Percentiles rank a stretch among this genome's conserved stretches.
These are phyloP conservation scores for Herpotrichia juniperi DNA, from an alignment of 2,329 filamentous ascomycete genomes.

Conservation along the genomic window DNA sequence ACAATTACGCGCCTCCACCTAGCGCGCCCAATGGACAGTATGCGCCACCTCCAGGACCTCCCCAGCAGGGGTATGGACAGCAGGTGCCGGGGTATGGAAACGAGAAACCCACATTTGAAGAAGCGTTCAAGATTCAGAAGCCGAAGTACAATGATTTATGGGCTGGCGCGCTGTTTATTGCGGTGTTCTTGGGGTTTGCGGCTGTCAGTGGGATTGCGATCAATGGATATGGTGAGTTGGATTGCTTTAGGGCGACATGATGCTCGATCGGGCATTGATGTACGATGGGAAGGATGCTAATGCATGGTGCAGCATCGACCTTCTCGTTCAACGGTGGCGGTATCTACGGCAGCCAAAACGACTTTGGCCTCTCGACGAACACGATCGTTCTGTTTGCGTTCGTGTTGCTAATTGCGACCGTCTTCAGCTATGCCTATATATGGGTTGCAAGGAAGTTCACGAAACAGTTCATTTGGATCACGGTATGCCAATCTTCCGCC, in stretches of 20 bases:
- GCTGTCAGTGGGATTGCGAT: slow-evolving; percentile 78
- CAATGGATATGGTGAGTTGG: slow-evolving; percentile 66
- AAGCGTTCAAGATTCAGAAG: slow-evolving; percentile 79
- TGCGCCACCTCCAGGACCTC: slow-evolving; percentile 33
- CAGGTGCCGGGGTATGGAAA: slow-evolving; percentile 35
- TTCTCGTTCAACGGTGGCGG: slow-evolving; percentile 70
- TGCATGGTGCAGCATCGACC: slow-evolving; percentile 54
- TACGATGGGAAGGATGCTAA: not conserved
- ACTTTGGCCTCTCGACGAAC: slow-evolving; percentile 77
- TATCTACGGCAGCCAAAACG: slow-evolving; percentile 73
- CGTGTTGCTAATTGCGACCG: slow-evolving; percentile 73
- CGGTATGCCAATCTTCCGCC: not conserved
- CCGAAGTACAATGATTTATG: slow-evolving; percentile 93
- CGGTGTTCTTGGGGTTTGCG: slow-evolving; percentile 73
- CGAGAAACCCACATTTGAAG: slow-evolving; percentile 68
- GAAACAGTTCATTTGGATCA: slow-evolving; percentile 91
- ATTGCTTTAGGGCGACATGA: not conserved
- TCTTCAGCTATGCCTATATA: slow-evolving; percentile 80
- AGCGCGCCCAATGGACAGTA: no score
- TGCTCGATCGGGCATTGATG: not conserved
- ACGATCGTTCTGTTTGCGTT: slow-evolving; percentile 86
- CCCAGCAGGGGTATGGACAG: slow-evolving; percentile 38
- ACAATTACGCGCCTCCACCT: no score
- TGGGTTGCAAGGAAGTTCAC: slow-evolving; percentile 77
- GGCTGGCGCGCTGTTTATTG: slow-evolving; percentile 80